Conservation (phyloP, 1,139 yeast species). For the Candida dubliniensis region DNA sequence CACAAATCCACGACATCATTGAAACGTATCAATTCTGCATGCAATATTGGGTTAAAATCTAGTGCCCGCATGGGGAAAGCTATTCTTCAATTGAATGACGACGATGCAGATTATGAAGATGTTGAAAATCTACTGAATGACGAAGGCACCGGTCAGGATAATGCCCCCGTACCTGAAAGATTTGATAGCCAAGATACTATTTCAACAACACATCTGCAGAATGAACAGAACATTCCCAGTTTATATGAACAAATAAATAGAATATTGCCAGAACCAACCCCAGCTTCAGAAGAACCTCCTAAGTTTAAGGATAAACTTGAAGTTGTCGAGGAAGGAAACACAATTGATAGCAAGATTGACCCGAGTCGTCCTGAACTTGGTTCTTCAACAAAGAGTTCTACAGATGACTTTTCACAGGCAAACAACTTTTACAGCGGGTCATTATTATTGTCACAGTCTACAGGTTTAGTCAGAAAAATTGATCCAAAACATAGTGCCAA, state of each 20-base stretch:
- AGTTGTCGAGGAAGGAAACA: conserved; percentile 10
- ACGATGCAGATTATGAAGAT: conserved; percentile 35
- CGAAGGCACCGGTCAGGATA: conserved; percentile 12
- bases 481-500: conserved; percentile 20
- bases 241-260: conserved; percentile 17
- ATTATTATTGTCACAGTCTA: conserved; percentile 44
- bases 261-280: conserved; percentile 15
- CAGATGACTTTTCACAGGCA: conserved; percentile 29
- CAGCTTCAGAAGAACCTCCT: conserved; percentile 6
- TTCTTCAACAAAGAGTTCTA: conserved; percentile 22
- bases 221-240: conserved; percentile 14
- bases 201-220: conserved; percentile 11
- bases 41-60: conserved; percentile 34
- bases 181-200: conserved; percentile 15
- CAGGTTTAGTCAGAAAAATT: conserved; percentile 43
- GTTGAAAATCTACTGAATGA: conserved; percentile 16
- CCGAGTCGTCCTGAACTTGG: conserved; percentile 2
- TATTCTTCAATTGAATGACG: conserved; percentile 38
- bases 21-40: conserved; percentile 26
- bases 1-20: conserved; percentile 38
- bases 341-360: conserved; percentile 4
- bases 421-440: conserved; percentile 46
- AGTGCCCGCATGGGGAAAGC: conserved; percentile 44
- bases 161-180: conserved; percentile 15
- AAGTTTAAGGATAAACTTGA: conserved; percentile 7